Evolutionary conservation across 1,139 yeast species (phyloP).

Genomic region (Kodamaea ohmeri): DNA sequence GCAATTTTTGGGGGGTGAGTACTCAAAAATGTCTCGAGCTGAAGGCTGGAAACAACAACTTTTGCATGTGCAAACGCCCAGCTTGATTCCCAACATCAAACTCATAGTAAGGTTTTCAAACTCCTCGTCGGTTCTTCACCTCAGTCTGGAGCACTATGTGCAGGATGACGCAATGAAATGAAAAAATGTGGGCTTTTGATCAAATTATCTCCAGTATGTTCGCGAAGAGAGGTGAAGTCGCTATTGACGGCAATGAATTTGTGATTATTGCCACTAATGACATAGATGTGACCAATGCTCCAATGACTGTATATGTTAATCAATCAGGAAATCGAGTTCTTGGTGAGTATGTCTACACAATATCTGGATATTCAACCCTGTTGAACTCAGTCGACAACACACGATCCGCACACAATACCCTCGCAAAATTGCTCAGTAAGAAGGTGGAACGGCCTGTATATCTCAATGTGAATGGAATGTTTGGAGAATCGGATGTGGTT

Average conservation of each 20-base stretch:
- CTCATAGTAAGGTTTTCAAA: too few relatives aligned
- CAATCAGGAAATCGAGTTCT: slow-evolving; percentile 15
- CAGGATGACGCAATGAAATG: not conserved
- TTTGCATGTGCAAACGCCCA: slow-evolving; percentile 4
- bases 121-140: too few relatives aligned
- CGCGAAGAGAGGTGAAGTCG: slow-evolving; percentile 3
- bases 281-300: slow-evolving; percentile 11
- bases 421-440: slow-evolving; percentile 14
- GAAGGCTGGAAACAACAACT: not conserved
- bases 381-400: slow-evolving; percentile 10
- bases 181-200: not conserved
- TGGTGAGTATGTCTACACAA: slow-evolving; percentile 24
- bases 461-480: slow-evolving; percentile 15
- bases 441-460: slow-evolving; percentile 16
- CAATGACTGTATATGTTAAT: slow-evolving; percentile 21
- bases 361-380: slow-evolving; percentile 14
- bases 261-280: slow-evolving; percentile 16
- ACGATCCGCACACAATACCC: slow-evolving; percentile 9
- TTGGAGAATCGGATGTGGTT: slow-evolving; percentile 13
- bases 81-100: not conserved
- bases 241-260: slow-evolving; percentile 15
- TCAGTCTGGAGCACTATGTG: not conserved
- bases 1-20: slow-evolving; percentile 6
- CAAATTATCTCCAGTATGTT: not conserved
- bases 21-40: slow-evolving; percentile 2